Evolutionary conservation across 768 basidiomycete species (phyloP).

Genomic region (Calocera viscosa): DNA sequence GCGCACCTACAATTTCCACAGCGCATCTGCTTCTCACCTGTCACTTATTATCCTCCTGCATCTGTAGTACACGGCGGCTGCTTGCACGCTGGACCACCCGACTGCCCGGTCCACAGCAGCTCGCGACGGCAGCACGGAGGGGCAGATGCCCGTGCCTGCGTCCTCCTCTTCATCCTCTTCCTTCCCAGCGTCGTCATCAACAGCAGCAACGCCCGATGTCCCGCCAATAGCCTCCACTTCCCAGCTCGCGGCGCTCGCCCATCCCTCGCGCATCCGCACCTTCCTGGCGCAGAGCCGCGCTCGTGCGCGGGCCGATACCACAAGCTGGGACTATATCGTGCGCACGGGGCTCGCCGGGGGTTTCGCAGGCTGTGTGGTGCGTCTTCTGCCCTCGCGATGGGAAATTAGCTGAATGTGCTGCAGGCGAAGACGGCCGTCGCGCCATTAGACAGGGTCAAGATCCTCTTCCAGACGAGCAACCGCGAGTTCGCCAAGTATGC

Average conservation of each 20-base stretch:
- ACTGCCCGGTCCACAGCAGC: too few relatives aligned
- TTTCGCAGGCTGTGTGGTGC: constrained; percentile 81
- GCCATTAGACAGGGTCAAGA: constrained; percentile 94
- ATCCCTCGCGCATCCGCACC: neutral
- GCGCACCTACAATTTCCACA: neutral
- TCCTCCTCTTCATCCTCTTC: neutral
- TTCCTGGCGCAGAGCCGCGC: neutral
- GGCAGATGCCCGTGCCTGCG: neutral
- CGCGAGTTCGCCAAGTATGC: constrained; percentile 89
- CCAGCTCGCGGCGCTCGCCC: neutral
- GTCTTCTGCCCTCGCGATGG: constrained; percentile 27
- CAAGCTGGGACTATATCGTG: constrained; percentile 38
- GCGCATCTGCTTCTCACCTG: neutral
- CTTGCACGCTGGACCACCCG: too few relatives aligned
- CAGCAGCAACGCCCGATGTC: neutral
- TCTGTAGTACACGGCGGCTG: too few relatives aligned
- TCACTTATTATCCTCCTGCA: too few relatives aligned
- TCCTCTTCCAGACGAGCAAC: constrained; percentile 94
- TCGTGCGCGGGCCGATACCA: neutral
- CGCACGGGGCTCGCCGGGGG: constrained; percentile 88
- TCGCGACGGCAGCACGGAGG: neutral
- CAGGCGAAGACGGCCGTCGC: constrained; percentile 93
- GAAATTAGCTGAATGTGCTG: constrained; percentile 13
- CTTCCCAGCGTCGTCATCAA: neutral
- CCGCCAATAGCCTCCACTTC: neutral